A percentile compares a stretch with the other conserved stretches of the same genome.
These are phyloP conservation scores for Kregervanrija pseudodelftensis DNA, from an alignment of 805 yeast genomes.

Conservation along the genomic window DNA sequence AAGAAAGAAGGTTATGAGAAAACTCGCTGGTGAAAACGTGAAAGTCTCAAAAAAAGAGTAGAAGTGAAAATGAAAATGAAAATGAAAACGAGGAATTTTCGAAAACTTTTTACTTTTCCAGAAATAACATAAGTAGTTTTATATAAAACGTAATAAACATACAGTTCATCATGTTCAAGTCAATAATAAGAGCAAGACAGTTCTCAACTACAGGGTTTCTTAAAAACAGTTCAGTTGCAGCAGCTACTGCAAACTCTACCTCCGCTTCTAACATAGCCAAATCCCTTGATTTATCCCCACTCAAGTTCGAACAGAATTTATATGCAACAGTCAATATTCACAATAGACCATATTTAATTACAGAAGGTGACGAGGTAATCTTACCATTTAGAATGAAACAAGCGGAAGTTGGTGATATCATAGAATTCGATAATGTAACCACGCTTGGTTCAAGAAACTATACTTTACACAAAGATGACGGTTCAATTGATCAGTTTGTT, in stretches of 20 bases:
- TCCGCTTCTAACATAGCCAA: not conserved
- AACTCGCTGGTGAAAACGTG: conserved; percentile 17
- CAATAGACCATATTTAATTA: conserved; percentile 79
- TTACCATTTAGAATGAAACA: conserved; percentile 73
- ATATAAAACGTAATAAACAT: too few relatives aligned
- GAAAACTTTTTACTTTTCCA: too few relatives aligned
- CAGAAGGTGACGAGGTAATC: conserved; percentile 80
- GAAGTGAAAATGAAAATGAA: not conserved
- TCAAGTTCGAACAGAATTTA: conserved; percentile 59
- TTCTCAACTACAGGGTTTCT: not conserved
- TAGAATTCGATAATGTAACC: conserved; percentile 66
- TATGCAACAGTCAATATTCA: conserved; percentile 82
- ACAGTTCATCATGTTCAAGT: too few relatives aligned
- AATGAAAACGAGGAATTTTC: not conserved
- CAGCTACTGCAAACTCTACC: conserved; percentile 1
- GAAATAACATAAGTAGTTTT: too few relatives aligned
- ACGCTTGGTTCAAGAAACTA: conserved; percentile 82
- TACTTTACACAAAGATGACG: conserved; percentile 48
- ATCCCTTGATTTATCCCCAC: conserved; percentile 44
- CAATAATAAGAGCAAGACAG: too few relatives aligned
- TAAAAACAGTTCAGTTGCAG: conserved; percentile 1
- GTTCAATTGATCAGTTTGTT: conserved; percentile 47
- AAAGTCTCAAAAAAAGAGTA: not conserved
- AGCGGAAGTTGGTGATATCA: conserved; percentile 77
- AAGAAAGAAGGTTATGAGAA: conserved; percentile 67